A percentile compares a stretch with the other conserved stretches of the same genome.
phyloP scores from a whole-genome alignment of 495 filamentous ascomycete genomes.

The Cladorrhinum samala region DNA sequence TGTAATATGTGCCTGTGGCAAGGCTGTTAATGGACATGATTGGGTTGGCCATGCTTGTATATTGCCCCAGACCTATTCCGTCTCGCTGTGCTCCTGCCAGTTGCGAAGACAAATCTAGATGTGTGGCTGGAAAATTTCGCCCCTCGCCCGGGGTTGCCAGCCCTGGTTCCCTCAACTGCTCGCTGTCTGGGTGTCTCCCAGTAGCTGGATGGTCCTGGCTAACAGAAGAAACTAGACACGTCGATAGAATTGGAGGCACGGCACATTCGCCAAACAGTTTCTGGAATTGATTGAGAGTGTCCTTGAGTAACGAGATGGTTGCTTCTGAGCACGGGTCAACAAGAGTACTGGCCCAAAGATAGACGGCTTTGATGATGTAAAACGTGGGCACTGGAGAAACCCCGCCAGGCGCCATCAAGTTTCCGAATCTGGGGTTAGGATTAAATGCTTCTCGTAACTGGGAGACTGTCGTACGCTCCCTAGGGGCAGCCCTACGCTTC shows the following conservation, averaged over 20 bases:
- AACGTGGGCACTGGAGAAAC: conserved; percentile 19
- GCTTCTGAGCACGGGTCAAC: conserved; percentile 6
- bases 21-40: not conserved
- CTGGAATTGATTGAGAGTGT: conserved; percentile 19
- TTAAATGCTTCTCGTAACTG: too few relatives aligned
- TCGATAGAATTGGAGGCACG: conserved; percentile 16
- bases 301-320: conserved; percentile 5
- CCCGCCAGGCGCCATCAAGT: conserved; percentile 8
- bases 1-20: not conserved
- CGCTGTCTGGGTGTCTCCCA: not conserved
- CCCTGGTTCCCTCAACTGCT: not conserved
- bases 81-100: not conserved
- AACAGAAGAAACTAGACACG: conserved; percentile 11
- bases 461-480: conserved; percentile 9
- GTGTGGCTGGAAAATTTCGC: not conserved
- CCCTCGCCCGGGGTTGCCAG: not conserved
- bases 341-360: conserved; percentile 16
- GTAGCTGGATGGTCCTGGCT: conserved; percentile 1
- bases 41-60: not conserved
- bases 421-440: conserved; percentile 12
- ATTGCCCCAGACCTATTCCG: not conserved
- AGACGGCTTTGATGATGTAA: conserved; percentile 18
- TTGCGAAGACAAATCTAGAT: not conserved
- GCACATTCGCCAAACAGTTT: conserved; percentile 13
- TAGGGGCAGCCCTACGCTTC: not conserved